Evolutionary conservation across 169 alveolate genomes (phyloP).

Genomic region (Plasmodium chabaudi): DNA sequence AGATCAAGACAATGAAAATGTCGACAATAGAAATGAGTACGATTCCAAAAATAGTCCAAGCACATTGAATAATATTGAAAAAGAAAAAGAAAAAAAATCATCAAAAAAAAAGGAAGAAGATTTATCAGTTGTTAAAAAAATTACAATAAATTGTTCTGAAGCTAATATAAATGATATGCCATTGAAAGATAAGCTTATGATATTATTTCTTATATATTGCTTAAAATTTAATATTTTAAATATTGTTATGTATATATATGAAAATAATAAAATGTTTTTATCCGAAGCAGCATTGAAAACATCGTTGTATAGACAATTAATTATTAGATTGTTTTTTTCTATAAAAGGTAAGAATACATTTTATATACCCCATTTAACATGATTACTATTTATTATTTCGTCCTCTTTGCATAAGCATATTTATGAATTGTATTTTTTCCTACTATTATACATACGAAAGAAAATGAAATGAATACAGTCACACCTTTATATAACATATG

Average conservation of each 20-base stretch:
- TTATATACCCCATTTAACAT: background rate
- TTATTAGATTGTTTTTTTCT: slow-evolving; percentile 35
- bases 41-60: background rate
- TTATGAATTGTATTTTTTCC: background rate
- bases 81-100: background rate
- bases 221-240: slow-evolving; percentile 45
- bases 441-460: background rate
- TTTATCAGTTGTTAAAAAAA: background rate
- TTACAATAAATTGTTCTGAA: background rate
- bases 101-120: background rate
- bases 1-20: background rate
- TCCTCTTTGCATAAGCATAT: background rate
- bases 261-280: slow-evolving; percentile 29
- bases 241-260: slow-evolving; percentile 54
- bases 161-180: slow-evolving; percentile 4
- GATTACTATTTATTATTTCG: background rate
- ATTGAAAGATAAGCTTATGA: slow-evolving; percentile 28
- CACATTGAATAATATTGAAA: background rate
- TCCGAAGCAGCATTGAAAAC: slow-evolving; percentile 6
- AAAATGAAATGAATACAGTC: too few species aligned
- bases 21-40: background rate
- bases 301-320: slow-evolving; percentile 18
- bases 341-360: slow-evolving; percentile 30
- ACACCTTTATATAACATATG: too few species aligned
- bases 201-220: slow-evolving; percentile 53